Conservation (phyloP, 345 rosid species). For the Citrus hindsii region DNA sequence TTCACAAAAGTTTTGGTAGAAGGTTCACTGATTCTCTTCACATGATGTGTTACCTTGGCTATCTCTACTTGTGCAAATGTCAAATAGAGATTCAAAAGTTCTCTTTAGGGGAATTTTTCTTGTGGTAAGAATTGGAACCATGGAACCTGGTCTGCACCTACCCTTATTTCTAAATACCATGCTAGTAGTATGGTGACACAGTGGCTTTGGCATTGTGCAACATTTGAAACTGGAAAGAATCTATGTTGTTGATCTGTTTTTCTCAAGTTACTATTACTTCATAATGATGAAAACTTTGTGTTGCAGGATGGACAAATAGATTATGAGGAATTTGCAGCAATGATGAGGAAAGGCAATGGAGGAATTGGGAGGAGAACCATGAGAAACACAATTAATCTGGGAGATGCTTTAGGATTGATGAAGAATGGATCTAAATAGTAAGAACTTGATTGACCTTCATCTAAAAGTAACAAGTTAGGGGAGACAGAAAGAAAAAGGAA, state of each 20-base stretch:
- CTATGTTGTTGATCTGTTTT: not conserved
- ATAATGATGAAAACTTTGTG: not conserved
- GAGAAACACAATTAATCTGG: conserved; percentile 52
- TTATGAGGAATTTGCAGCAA: conserved; percentile 70
- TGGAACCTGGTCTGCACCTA: not conserved
- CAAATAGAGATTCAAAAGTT: not conserved
- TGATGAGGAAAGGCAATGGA: conserved; percentile 78
- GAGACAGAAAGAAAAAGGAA: not conserved
- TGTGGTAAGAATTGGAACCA: not conserved
- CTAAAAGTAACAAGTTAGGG: not conserved
- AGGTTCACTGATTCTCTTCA: not conserved
- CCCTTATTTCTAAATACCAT: not conserved
- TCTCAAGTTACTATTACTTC: not conserved
- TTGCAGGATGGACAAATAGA: conserved; percentile 74
- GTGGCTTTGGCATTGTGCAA: not conserved
- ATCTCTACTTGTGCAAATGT: not conserved
- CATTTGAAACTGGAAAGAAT: not conserved
- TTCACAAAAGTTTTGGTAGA: not conserved
- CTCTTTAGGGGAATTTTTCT: not conserved
- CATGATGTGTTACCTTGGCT: not conserved
- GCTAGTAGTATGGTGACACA: not conserved
- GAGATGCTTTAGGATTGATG: conserved; percentile 30
- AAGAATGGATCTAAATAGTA: conserved; percentile 16
- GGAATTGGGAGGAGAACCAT: conserved; percentile 58
- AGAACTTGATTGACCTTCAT: conserved; percentile 13